Percentiles rank a stretch among this genome's conserved stretches.
Conservation (phyloP, 1,284 basidiomycete genomes). For the Hemileia vastatrix region DNA sequence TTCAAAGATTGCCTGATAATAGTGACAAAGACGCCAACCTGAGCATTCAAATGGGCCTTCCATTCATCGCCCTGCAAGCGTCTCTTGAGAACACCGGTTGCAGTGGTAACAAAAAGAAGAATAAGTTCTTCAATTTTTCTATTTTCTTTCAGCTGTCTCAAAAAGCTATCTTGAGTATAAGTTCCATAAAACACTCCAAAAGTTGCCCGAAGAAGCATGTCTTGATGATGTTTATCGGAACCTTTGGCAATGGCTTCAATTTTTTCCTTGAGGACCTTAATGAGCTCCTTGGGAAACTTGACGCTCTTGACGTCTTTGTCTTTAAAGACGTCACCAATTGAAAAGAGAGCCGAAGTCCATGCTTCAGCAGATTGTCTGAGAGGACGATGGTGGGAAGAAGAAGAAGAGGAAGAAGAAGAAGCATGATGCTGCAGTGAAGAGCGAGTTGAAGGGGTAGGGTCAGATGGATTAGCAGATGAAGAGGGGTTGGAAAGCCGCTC, state of each 20-base stretch:
- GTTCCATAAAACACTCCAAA: conserved; percentile 77
- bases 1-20: conserved; percentile 68
- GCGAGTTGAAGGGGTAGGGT: conserved; percentile 52
- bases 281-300: conserved; percentile 81
- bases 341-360: conserved; percentile 49
- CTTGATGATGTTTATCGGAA: conserved; percentile 69
- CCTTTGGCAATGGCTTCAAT: conserved; percentile 85
- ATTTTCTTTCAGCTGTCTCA: conserved; percentile 84
- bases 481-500: conserved; percentile 2
- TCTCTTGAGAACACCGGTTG: conserved; percentile 52
- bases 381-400: conserved; percentile 36
- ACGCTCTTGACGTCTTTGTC: conserved; percentile 70
- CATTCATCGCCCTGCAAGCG: conserved; percentile 61
- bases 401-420: conserved; percentile 38
- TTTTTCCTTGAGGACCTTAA: conserved; percentile 76
- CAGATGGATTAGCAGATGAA: background rate
- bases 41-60: conserved; percentile 83
- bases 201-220: conserved; percentile 72
- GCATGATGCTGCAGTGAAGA: conserved; percentile 41
- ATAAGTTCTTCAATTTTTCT: conserved; percentile 96
- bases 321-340: conserved; percentile 71
- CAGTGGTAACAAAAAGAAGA: conserved; percentile 83
- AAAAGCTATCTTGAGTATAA: conserved; percentile 64
- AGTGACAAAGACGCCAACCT: conserved; percentile 76
- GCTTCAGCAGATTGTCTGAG: conserved; percentile 30